Evolutionary conservation across 2,329 filamentous ascomycete species (phyloP).

Genomic region (Zopfia rhizophila): DNA sequence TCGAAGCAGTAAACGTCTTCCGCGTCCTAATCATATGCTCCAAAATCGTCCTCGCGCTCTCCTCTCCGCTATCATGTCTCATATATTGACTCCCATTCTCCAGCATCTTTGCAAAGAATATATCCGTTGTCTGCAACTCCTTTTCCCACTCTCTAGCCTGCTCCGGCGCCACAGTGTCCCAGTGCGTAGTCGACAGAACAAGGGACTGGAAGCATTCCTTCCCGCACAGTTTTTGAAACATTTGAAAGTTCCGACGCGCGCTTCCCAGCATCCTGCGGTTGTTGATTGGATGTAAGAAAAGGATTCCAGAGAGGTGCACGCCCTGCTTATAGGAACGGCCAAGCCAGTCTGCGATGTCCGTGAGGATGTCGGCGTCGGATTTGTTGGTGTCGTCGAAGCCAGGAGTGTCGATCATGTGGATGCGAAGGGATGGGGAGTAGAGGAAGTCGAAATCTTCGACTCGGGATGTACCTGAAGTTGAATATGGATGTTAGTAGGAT

Average conservation of each 20-base stretch:
- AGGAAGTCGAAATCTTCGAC: too few species aligned
- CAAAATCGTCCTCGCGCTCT: too few species aligned
- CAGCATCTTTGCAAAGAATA: constrained; percentile 33
- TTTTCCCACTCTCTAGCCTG: constrained; percentile 30
- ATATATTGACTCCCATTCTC: constrained; percentile 20
- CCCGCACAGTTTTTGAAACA: constrained; percentile 59
- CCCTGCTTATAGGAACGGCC: constrained; percentile 40
- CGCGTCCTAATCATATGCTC: too few species aligned
- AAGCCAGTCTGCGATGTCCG: constrained; percentile 54
- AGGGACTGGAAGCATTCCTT: constrained; percentile 53
- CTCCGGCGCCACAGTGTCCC: too few species aligned
- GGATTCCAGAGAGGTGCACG: constrained; percentile 54
- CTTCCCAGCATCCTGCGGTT: constrained; percentile 54
- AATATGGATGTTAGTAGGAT: too few species aligned
- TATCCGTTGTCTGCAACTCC: constrained; percentile 22
- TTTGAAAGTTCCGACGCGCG: constrained; percentile 52
- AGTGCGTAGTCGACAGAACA: constrained; percentile 55
- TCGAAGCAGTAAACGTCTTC: too few species aligned
- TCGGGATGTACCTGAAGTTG: too few species aligned
- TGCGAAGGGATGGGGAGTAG: too few species aligned
- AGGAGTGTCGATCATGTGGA: too few species aligned
- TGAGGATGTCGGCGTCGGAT: constrained; percentile 56
- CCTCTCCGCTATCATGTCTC: constrained; percentile 18
- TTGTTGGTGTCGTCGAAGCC: constrained; percentile 59
- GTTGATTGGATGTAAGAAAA: constrained; percentile 59